Conservation (phyloP, 2,329 filamentous ascomycete genomes). For the Hyphodiscus sp. region DNA sequence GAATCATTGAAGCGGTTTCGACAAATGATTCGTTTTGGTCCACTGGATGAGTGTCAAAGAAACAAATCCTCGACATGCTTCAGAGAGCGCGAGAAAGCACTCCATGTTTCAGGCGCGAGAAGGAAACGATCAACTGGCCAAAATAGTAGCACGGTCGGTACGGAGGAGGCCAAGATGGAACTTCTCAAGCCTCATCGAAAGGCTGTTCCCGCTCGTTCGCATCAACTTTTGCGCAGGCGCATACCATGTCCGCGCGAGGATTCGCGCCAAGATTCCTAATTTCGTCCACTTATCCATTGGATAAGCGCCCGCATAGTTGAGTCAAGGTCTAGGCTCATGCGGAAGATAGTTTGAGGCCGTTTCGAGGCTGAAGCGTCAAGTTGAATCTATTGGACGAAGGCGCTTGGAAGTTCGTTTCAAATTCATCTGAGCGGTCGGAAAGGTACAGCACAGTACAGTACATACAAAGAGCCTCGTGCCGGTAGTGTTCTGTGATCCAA, state of each 20-base stretch:
- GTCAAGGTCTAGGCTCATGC: conserved; percentile 9
- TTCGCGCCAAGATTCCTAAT: conserved; percentile 6
- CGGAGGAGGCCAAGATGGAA: conserved; percentile 8
- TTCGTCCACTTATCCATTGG: conserved; percentile 14
- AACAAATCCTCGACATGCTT: not conserved
- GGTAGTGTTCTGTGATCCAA: too few relatives aligned
- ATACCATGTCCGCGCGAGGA: conserved; percentile 10
- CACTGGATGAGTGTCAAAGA: conserved; percentile 2
- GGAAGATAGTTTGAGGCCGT: conserved; percentile 13
- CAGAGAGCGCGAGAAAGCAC: not conserved
- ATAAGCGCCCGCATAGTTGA: conserved; percentile 19
- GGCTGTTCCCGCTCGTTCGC: not conserved
- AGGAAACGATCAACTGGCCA: not conserved
- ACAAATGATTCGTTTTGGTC: not conserved
- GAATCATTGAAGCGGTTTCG: not conserved
- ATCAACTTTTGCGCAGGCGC: conserved; percentile 2
- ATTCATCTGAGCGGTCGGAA: conserved; percentile 1
- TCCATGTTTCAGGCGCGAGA: not conserved
- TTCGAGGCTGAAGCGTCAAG: conserved; percentile 13
- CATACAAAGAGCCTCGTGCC: not conserved
- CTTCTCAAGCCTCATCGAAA: conserved; percentile 17
- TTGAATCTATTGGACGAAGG: conserved; percentile 20
- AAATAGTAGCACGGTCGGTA: not conserved
- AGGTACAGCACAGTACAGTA: too few relatives aligned
- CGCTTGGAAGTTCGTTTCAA: conserved; percentile 7